A percentile compares a stretch with the other conserved stretches of the same genome.
These are phyloP conservation scores for Microbotryomycetes sp. DNA, from an alignment of 1,284 basidiomycete genomes.

Conservation along the genomic window DNA sequence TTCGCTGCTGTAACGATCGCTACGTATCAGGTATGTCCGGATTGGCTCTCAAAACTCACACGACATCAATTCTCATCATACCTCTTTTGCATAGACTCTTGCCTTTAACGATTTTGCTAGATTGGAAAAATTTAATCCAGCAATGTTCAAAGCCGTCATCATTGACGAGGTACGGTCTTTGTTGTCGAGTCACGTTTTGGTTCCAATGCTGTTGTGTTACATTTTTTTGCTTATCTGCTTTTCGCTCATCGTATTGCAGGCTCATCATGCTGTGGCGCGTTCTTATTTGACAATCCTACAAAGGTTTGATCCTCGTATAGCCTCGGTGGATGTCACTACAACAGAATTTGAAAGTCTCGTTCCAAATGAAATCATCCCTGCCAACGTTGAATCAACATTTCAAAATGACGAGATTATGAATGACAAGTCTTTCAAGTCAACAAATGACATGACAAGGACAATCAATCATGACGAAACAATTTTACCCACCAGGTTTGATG, in stretches of 20 bases:
- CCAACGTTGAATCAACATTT: too few relatives aligned
- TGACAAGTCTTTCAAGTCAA: too few relatives aligned
- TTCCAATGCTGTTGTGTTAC: too few relatives aligned
- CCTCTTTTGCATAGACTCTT: slow-evolving; percentile 10
- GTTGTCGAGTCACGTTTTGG: too few relatives aligned
- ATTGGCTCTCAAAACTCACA: not conserved
- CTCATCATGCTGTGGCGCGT: slow-evolving; percentile 87
- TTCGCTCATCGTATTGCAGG: slow-evolving; percentile 41
- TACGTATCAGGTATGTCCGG: slow-evolving; percentile 20
- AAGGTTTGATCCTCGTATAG: slow-evolving; percentile 55
- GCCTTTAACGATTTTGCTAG: slow-evolving; percentile 42
- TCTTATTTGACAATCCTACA: slow-evolving; percentile 75
- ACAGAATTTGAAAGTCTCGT: not conserved
- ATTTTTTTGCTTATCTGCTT: not conserved
- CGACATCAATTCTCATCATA: not conserved
- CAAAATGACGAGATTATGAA: too few relatives aligned
- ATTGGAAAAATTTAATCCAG: slow-evolving; percentile 71
- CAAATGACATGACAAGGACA: too few relatives aligned
- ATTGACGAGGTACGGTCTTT: slow-evolving; percentile 59
- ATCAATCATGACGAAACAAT: not conserved
- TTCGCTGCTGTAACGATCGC: slow-evolving; percentile 63
- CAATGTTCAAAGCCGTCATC: slow-evolving; percentile 68
- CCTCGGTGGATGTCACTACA: not conserved
- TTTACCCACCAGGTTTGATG: slow-evolving; percentile 3
- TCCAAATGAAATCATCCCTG: not conserved